A percentile compares a stretch with the other conserved stretches of the same genome.
Conservation (phyloP, 1,284 basidiomycete species). For the Ustilago trichophora region DNA sequence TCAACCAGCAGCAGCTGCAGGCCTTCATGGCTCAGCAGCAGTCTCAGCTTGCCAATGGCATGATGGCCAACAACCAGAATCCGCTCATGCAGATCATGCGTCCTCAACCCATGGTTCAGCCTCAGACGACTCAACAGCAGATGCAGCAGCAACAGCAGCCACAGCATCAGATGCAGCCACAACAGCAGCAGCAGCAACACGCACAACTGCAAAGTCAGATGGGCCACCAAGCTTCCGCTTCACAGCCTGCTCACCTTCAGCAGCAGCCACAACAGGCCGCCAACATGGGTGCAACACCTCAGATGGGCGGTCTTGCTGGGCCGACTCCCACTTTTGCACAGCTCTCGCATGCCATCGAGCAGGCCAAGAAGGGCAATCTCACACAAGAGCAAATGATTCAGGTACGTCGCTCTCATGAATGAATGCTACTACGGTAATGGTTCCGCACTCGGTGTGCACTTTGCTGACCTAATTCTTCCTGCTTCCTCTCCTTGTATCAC, state of each 20-base stretch:
- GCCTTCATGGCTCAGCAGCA: conserved; percentile 47
- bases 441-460: too few species aligned
- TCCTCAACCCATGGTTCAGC: conserved; percentile 22
- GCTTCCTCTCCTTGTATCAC: background rate
- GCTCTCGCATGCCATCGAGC: conserved; percentile 43
- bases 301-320: conserved; percentile 17
- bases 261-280: conserved; percentile 30
- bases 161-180: conserved; percentile 9
- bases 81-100: conserved; percentile 43
- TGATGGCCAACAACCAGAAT: conserved; percentile 32
- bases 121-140: conserved; percentile 31
- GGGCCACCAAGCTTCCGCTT: conserved; percentile 13
- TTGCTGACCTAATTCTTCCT: too few species aligned
- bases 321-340: conserved; percentile 42
- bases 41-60: conserved; percentile 28
- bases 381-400: conserved; percentile 49
- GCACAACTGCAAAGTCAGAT: conserved; percentile 27
- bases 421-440: too few species aligned
- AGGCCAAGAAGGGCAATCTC: conserved; percentile 50
- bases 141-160: conserved; percentile 22
- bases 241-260: conserved; percentile 37
- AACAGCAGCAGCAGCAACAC: conserved; percentile 25
- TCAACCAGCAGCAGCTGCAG: conserved; percentile 50
- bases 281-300: conserved; percentile 16
- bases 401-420: conserved; percentile 18